Evolutionary conservation across 78 protist species (phyloP), one percentile per base, ranked within the genome.

Genomic region (Dictyostelium discoideum): DNA sequence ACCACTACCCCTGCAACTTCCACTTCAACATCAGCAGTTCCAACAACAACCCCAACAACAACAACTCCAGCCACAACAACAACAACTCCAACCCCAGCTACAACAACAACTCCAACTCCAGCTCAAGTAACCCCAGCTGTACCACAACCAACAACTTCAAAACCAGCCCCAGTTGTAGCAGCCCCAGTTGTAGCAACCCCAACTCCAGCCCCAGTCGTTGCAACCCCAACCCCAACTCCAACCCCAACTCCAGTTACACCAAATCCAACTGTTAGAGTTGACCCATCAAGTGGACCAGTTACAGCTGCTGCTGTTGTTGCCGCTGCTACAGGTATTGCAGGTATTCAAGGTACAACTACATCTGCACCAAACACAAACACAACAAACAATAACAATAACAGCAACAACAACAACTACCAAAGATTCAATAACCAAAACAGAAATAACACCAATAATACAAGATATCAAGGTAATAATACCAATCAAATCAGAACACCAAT

Each of bases 371-470:
- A 10, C 14, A 65, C 77, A 39, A 29, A 26, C n/a, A 50, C 42
- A 22, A 24, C 20, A 11, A 85, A 65, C 29, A 32, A 83, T 16
- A 63, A 26, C 74, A 79, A 85, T 5, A 77, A 77, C 26, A 77
- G 5, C 40, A 85, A 85, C 54, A 67, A 85, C 16, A 85, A 26
- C 13, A 69, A 46, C 5, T 46, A 72, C 13, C 42, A 14, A 48
- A n/a, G 37, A 29, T 42, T 60, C 39, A 69, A 18, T 8, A 60
- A 63, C 40, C 73, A 80, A 48, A 86, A 89, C 82, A 22, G 54
- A 81, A 73, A 79, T 54, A 44, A 80, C 60, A 42, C 79, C 73
- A 87, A 87, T 74, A n/a, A 77, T 39, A 73, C 93, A 87, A 87
- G 79, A 76, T 60, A 48, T 29, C 86, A 57, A 67, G 77, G 77